Conservation (phyloP, 148 eudicot genomes). For the Limonium bicolor region DNA sequence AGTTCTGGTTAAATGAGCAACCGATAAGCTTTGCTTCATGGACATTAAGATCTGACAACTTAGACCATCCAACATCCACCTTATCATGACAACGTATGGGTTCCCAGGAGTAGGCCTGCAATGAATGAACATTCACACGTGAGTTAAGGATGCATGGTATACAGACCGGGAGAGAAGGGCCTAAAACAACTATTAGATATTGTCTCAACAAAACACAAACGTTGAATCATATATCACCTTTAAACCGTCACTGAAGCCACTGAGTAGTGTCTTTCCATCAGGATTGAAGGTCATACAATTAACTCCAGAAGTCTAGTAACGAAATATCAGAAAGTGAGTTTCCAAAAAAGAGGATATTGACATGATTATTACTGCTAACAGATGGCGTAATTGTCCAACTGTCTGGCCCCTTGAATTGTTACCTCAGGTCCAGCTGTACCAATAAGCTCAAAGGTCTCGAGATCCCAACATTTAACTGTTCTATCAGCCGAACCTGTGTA, state of each 20-base stretch:
- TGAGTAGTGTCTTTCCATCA: constrained; percentile 86
- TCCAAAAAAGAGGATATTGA: neutral
- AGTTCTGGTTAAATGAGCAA: constrained; percentile 93
- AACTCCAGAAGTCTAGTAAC: constrained; percentile 82
- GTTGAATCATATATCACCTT: constrained; percentile 44
- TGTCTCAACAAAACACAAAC: too few relatives aligned
- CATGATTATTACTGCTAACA: neutral
- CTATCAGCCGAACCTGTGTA: constrained; percentile 71
- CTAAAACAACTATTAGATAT: too few relatives aligned
- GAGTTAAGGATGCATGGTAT: constrained; percentile 8
- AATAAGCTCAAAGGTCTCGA: constrained; percentile 96
- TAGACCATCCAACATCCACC: constrained; percentile 98
- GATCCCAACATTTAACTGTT: constrained; percentile 98
- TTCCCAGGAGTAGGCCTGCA: constrained; percentile 90
- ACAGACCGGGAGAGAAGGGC: too few relatives aligned
- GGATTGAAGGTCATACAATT: constrained; percentile 90
- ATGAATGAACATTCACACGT: constrained; percentile 1
- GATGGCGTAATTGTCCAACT: neutral
- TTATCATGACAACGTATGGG: constrained; percentile 83
- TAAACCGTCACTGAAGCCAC: constrained; percentile 88
- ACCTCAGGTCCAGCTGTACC: constrained; percentile 99
- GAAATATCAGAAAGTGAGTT: constrained; percentile 8
- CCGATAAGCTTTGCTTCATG: constrained; percentile 98
- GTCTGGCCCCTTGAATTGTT: neutral
- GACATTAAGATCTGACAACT: constrained; percentile 79